Conservation (phyloP, 202 grass and related monocot species). For the Brachypodium distachyon region DNA sequence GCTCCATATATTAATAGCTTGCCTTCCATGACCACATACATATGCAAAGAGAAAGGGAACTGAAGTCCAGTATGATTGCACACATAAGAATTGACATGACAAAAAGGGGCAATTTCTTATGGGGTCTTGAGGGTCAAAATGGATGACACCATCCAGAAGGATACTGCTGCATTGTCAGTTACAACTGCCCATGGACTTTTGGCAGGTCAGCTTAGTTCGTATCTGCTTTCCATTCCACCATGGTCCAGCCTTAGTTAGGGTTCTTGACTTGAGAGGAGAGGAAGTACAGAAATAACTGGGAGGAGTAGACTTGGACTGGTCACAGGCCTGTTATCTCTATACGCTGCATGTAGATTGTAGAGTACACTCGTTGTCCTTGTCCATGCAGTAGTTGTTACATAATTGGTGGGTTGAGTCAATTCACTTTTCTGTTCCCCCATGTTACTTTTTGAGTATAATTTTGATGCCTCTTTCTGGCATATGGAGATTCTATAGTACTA, state of each 20-base stretch:
- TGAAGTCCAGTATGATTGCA: neutral
- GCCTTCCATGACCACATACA: neutral
- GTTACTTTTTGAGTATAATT: neutral
- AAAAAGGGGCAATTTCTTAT: neutral
- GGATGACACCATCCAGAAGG: constrained; percentile 40
- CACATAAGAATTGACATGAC: neutral
- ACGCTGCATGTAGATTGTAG: constrained; percentile 9
- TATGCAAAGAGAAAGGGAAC: neutral
- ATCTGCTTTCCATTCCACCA: constrained; percentile 22
- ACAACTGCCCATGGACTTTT: constrained; percentile 78
- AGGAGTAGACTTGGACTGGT: constrained; percentile 29
- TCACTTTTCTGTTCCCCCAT: neutral
- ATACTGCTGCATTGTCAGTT: constrained; percentile 51
- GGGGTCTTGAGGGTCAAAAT: constrained; percentile 40
- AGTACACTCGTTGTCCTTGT: constrained; percentile 22
- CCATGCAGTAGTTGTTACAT: constrained; percentile 18
- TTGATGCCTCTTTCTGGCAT: neutral
- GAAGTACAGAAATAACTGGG: constrained; percentile 24
- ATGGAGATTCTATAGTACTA: neutral
- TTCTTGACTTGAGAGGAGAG: constrained; percentile 44
- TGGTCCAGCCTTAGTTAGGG: constrained; percentile 30
- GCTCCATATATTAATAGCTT: constrained; percentile 6
- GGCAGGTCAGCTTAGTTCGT: constrained; percentile 62
- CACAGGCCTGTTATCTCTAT: constrained; percentile 14
- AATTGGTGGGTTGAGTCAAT: constrained; percentile 25